Conservation (phyloP, 1,284 basidiomycete species). For the Rhodotorula glutinis region DNA sequence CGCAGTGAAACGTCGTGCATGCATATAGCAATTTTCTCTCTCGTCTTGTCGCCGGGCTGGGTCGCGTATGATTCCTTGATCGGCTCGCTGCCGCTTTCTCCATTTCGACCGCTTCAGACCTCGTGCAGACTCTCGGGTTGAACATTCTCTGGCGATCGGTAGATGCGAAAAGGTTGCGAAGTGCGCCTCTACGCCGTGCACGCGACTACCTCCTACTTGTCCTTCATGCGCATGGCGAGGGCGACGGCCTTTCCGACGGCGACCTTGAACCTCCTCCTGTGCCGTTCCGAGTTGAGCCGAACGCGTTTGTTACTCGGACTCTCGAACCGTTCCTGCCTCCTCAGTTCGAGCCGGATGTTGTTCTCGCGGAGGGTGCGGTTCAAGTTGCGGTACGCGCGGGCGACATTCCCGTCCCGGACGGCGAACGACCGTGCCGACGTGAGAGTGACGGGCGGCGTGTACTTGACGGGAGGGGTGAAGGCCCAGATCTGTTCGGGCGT, state of each 20-base stretch:
- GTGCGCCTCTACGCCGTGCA: too few relatives aligned
- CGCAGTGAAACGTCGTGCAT: constrained; percentile 1
- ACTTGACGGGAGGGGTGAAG: constrained; percentile 12
- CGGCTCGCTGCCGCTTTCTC: too few relatives aligned
- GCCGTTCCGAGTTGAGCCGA: constrained; percentile 36
- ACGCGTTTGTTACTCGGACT: constrained; percentile 35
- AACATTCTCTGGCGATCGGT: too few relatives aligned
- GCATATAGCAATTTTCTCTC: neutral
- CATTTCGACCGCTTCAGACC: too few relatives aligned
- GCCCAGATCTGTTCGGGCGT: constrained; percentile 28
- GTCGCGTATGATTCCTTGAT: too few relatives aligned
- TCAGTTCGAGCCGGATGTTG: constrained; percentile 31
- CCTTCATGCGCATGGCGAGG: constrained; percentile 34
- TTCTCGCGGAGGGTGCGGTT: constrained; percentile 36
- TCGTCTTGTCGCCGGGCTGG: too few relatives aligned
- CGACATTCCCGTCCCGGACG: constrained; percentile 28
- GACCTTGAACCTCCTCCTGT: constrained; percentile 39
- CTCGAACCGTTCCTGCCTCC: constrained; percentile 37
- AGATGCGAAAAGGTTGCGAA: too few relatives aligned
- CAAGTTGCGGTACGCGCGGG: constrained; percentile 30
- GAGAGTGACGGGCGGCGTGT: constrained; percentile 27
- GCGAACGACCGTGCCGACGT: constrained; percentile 31
- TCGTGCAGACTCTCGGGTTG: too few relatives aligned
- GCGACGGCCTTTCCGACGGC: constrained; percentile 38
- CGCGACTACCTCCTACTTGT: constrained; percentile 24